Evolutionary conservation across 1,139 yeast genomes (phyloP).

Genomic region (Kodamaea sp.): DNA sequence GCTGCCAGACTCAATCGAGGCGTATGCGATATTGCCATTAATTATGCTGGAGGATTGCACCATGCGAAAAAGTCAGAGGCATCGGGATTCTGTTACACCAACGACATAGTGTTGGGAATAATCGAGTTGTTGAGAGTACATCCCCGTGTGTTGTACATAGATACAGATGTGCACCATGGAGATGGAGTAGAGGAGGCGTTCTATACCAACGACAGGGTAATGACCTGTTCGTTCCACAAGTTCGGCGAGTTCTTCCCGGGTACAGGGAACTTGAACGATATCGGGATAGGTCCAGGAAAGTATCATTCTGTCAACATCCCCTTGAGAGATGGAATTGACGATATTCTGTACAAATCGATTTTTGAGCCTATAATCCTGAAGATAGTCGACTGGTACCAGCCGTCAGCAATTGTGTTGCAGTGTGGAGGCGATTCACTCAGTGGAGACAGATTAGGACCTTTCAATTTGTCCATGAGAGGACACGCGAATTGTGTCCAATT

Average conservation of each 20-base stretch:
- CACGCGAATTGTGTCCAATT: constrained; percentile 95
- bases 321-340: constrained; percentile 89
- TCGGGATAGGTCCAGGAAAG: constrained; percentile 87
- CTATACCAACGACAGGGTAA: constrained; percentile 91
- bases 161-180: constrained; percentile 96
- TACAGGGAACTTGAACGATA: constrained; percentile 86
- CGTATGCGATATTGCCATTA: constrained; percentile 91
- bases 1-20: constrained; percentile 93
- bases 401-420: constrained; percentile 89
- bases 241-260: constrained; percentile 98
- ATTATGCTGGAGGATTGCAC: constrained; percentile 96
- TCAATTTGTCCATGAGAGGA: constrained; percentile 87
- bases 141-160: constrained; percentile 90
- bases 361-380: constrained; percentile 84
- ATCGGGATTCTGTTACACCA: constrained; percentile 89
- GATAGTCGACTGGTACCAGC: constrained; percentile 91
- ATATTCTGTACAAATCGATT: constrained; percentile 78
- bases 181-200: constrained; percentile 99
- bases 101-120: constrained; percentile 86
- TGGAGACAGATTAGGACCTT: constrained; percentile 89
- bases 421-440: constrained; percentile 94
- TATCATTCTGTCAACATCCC: constrained; percentile 88
- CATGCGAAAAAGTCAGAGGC: constrained; percentile 97
- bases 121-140: constrained; percentile 86
- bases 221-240: constrained; percentile 97